Evolutionary conservation across 108 stramenopile genomes (phyloP).

Genomic region (Mediolabrus comicus): DNA sequence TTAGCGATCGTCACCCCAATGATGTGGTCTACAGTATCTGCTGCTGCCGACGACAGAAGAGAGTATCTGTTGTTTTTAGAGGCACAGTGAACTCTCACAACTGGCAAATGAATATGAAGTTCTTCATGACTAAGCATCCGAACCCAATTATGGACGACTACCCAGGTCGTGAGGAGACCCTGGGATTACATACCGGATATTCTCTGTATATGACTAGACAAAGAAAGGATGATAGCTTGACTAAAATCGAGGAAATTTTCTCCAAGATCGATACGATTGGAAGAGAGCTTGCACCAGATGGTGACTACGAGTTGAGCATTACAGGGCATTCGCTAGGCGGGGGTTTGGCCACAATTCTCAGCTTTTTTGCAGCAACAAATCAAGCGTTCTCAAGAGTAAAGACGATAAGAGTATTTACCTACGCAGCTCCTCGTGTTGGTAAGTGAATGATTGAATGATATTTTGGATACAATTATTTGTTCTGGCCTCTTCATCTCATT

Average conservation of each 20-base stretch:
- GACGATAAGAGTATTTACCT: conserved; percentile 18
- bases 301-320: conserved; percentile 14
- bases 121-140: conserved; percentile 3
- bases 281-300: conserved; percentile 4
- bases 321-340: conserved; percentile 23
- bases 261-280: conserved; percentile 11
- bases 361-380: conserved; percentile 13
- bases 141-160: conserved; percentile 15
- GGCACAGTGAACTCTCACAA: conserved; percentile 9
- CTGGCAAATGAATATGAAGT: conserved; percentile 20
- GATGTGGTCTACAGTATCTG: conserved; percentile 18
- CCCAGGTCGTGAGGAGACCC: neutral
- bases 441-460: neutral
- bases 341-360: conserved; percentile 13
- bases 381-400: conserved; percentile 4
- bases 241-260: conserved; percentile 22
- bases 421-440: conserved; percentile 18
- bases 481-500: neutral
- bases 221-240: conserved; percentile 3
- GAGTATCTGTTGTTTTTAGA: conserved; percentile 15
- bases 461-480: neutral
- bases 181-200: conserved; percentile 17
- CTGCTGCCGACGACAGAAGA: neutral
- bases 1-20: conserved; percentile 10
- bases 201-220: conserved; percentile 9